phyloP scores from a whole-genome alignment of 1,284 basidiomycete genomes.

The Apiotrichum gamsii region DNA sequence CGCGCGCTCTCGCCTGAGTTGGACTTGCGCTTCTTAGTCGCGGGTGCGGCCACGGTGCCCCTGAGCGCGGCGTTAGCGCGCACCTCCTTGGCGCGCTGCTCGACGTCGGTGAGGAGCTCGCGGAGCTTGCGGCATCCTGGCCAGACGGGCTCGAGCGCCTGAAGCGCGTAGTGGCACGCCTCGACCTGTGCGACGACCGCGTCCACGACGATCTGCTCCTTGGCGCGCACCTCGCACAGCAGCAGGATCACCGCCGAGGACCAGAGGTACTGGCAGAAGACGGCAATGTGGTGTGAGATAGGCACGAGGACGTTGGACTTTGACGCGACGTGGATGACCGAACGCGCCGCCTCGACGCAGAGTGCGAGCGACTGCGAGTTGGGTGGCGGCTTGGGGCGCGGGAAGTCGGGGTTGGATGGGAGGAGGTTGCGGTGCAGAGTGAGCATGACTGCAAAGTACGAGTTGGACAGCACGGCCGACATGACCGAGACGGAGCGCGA shows the following conservation, averaged over 20 bases:
- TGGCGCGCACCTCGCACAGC: slow-evolving; percentile 76
- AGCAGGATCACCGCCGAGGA: slow-evolving; percentile 81
- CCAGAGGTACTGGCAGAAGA: slow-evolving; percentile 86
- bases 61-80: slow-evolving; percentile 11
- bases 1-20: not conserved
- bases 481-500: slow-evolving; percentile 50
- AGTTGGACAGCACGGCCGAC: slow-evolving; percentile 79
- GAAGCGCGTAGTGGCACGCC: slow-evolving; percentile 63
- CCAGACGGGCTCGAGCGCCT: slow-evolving; percentile 79
- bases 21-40: slow-evolving; percentile 28
- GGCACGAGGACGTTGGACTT: slow-evolving; percentile 78
- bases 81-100: slow-evolving; percentile 40
- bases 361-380: slow-evolving; percentile 40
- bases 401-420: slow-evolving; percentile 40
- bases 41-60: not conserved
- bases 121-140: slow-evolving; percentile 80
- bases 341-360: slow-evolving; percentile 43
- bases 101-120: slow-evolving; percentile 44
- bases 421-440: slow-evolving; percentile 84
- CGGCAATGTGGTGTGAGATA: slow-evolving; percentile 77
- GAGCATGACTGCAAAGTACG: slow-evolving; percentile 80
- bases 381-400: slow-evolving; percentile 38
- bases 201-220: slow-evolving; percentile 58
- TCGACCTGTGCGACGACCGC: slow-evolving; percentile 76
- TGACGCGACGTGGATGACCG: slow-evolving; percentile 67